Evolutionary conservation across 345 rosid genomes (phyloP).

Genomic region (Pistacia vera): DNA sequence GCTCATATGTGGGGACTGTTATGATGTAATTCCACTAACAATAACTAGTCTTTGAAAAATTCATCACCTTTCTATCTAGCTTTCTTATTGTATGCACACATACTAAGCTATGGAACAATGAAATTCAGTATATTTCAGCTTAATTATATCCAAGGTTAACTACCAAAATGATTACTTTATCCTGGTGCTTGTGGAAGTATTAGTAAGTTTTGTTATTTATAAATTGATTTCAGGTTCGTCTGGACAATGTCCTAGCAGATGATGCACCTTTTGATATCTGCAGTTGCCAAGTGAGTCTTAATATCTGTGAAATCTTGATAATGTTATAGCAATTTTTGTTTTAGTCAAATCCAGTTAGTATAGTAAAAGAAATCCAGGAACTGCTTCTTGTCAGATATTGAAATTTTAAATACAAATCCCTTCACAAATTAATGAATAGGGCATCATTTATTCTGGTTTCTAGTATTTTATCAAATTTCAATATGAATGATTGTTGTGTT

Average conservation of each 20-base stretch:
- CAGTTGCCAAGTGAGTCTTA: conserved; percentile 85
- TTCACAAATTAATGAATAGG: not conserved
- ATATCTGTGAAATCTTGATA: not conserved
- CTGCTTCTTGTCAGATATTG: not conserved
- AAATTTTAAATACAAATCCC: not conserved
- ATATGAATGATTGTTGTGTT: conserved; percentile 3
- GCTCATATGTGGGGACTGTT: conserved; percentile 93
- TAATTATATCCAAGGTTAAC: not conserved
- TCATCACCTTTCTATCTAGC: not conserved
- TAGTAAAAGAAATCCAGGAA: not conserved
- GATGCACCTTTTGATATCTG: conserved; percentile 96
- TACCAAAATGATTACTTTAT: not conserved
- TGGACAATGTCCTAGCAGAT: conserved; percentile 86
- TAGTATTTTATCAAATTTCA: not conserved
- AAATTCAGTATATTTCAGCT: not conserved
- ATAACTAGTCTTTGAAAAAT: not conserved
- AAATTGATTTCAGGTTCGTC: conserved; percentile 56
- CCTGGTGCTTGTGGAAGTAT: not conserved
- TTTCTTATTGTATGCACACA: not conserved
- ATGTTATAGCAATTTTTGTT: not conserved
- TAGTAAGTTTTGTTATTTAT: conserved; percentile 11
- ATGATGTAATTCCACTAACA: conserved; percentile 58
- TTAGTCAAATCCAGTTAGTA: not conserved
- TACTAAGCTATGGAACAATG: not conserved
- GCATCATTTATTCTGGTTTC: not conserved